phyloP scores from a whole-genome alignment of 352 stramenopile species.

The Nothophytophthora sp. region DNA sequence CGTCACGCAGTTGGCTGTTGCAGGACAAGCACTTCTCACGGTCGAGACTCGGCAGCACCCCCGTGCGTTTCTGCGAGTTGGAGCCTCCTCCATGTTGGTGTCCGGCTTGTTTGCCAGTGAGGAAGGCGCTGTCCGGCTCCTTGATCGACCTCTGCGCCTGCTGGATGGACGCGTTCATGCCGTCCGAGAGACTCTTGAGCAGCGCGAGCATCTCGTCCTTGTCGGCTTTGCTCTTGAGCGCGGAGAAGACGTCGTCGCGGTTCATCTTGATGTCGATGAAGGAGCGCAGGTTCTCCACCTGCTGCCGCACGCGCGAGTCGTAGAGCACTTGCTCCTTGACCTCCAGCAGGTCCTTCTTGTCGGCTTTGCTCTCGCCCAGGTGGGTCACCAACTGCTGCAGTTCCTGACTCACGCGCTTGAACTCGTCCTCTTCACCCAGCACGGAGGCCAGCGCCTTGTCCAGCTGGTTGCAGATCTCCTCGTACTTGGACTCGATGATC shows the following conservation, averaged over 20 bases:
- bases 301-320: slow-evolving; percentile 82
- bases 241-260: slow-evolving; percentile 81
- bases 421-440: slow-evolving; percentile 88
- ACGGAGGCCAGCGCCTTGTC: slow-evolving; percentile 87
- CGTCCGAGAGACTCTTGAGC: slow-evolving; percentile 77
- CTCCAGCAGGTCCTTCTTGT: slow-evolving; percentile 85
- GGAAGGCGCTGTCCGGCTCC: slow-evolving; percentile 69
- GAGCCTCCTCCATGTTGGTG: slow-evolving; percentile 41
- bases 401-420: slow-evolving; percentile 84
- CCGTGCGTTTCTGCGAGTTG: slow-evolving; percentile 41
- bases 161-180: slow-evolving; percentile 81
- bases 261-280: slow-evolving; percentile 92
- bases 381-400: slow-evolving; percentile 84
- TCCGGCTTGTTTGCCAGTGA: slow-evolving; percentile 68
- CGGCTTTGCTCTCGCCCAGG: slow-evolving; percentile 78
- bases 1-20: slow-evolving; percentile 68
- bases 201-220: slow-evolving; percentile 84
- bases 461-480: slow-evolving; percentile 92
- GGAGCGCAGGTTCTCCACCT: slow-evolving; percentile 83
- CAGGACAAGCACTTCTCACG: slow-evolving; percentile 79
- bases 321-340: slow-evolving; percentile 89
- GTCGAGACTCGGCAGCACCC: slow-evolving; percentile 73
- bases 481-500: slow-evolving; percentile 90
- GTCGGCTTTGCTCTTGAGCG: slow-evolving; percentile 84
- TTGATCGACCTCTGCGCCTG: slow-evolving; percentile 62